A percentile compares a stretch with the other conserved stretches of the same genome.
Conservation (phyloP, 2,329 filamentous ascomycete genomes). For the Colletotrichum sp. region DNA sequence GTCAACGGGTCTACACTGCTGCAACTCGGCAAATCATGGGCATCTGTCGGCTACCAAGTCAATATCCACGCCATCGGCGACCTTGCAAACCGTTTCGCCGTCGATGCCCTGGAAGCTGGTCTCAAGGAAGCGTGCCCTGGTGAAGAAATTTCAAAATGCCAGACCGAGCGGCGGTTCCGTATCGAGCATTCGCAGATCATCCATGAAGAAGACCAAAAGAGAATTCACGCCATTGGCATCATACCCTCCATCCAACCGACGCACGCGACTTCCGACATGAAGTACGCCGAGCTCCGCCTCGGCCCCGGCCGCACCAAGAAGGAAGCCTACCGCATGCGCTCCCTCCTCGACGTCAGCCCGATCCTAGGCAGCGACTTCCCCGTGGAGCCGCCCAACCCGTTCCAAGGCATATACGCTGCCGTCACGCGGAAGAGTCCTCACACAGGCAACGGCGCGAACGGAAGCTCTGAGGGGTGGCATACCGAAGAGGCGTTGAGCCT, state of each 20-base stretch:
- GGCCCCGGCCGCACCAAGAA: slow-evolving; percentile 56
- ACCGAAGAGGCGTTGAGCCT: slow-evolving; percentile 62
- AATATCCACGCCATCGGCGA: slow-evolving; percentile 78
- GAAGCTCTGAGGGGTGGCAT: slow-evolving; percentile 61
- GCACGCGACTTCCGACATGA: slow-evolving; percentile 75
- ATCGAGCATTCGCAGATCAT: slow-evolving; percentile 77
- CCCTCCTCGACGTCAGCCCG: slow-evolving; percentile 57
- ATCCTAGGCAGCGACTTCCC: slow-evolving; percentile 75
- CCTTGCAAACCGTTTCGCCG: slow-evolving; percentile 67
- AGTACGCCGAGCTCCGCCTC: slow-evolving; percentile 66
- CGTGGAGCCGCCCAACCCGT: slow-evolving; percentile 71
- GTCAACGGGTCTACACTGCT: slow-evolving; percentile 67
- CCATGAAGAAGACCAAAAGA: slow-evolving; percentile 66
- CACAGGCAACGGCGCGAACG: slow-evolving; percentile 55
- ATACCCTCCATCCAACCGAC: slow-evolving; percentile 75
- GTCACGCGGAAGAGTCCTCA: slow-evolving; percentile 64
- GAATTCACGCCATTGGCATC: slow-evolving; percentile 64
- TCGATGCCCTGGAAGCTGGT: slow-evolving; percentile 66
- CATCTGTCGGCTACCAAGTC: slow-evolving; percentile 66
- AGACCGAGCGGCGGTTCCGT: slow-evolving; percentile 63
- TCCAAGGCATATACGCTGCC: slow-evolving; percentile 73
- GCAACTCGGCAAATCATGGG: slow-evolving; percentile 61
- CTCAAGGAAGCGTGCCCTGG: slow-evolving; percentile 58
- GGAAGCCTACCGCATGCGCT: slow-evolving; percentile 71
- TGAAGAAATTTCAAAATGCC: slow-evolving; percentile 50